phyloP scores from a whole-genome alignment of 768 basidiomycete genomes.

The Grammothele lineata region DNA sequence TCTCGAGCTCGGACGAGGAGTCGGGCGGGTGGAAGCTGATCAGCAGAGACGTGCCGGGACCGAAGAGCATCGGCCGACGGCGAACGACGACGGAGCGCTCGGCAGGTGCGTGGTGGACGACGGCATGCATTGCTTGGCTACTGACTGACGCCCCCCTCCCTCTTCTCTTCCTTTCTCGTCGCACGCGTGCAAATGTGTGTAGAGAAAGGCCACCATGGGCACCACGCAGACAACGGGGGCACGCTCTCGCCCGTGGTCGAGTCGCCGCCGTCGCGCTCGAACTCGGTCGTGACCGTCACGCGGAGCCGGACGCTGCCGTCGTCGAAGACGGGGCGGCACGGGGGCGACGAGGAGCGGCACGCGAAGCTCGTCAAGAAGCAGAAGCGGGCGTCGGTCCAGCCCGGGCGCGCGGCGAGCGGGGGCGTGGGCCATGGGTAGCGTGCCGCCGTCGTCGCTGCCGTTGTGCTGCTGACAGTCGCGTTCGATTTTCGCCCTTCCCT shows the following conservation, averaged over 20 bases:
- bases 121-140: slow-evolving; percentile 1
- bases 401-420: slow-evolving; percentile 16
- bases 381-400: slow-evolving; percentile 40
- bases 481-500: no score
- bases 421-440: slow-evolving; percentile 9
- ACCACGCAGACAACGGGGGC: slow-evolving; percentile 14
- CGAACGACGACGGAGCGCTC: slow-evolving; percentile 50
- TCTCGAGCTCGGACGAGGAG: slow-evolving; percentile 36
- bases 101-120: slow-evolving; percentile 22
- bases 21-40: slow-evolving; percentile 55
- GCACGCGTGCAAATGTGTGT: no score
- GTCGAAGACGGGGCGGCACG: slow-evolving; percentile 19
- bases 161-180: no score
- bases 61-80: slow-evolving; percentile 45
- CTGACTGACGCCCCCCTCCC: no score
- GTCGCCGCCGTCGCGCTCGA: slow-evolving; percentile 30
- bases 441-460: no score
- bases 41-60: slow-evolving; percentile 20
- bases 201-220: slow-evolving; percentile 26
- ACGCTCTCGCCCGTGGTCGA: slow-evolving; percentile 49
- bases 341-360: slow-evolving; percentile 35
- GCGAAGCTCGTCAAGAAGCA: slow-evolving; percentile 47
- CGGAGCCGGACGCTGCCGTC: slow-evolving; percentile 68
- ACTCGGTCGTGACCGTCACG: slow-evolving; percentile 37
- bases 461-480: no score